Conservation (phyloP, 129 eudicot species). For the Flaveria brownii region DNA sequence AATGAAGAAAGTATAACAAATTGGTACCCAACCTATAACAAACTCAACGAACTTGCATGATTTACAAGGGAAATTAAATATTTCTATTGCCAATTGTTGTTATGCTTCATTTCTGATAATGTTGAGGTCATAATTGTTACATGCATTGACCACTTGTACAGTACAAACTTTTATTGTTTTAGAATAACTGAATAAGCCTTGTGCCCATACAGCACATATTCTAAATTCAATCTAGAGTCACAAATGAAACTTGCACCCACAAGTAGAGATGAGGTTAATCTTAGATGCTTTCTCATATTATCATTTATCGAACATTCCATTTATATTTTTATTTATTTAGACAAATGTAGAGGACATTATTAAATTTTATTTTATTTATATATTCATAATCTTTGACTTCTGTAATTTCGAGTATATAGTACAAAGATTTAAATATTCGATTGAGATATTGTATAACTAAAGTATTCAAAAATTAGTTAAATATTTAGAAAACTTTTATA, state of each 20-base stretch:
- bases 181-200: neutral
- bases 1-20: neutral
- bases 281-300: neutral
- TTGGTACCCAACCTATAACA: neutral
- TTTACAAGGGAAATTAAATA: neutral
- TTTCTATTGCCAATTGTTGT: neutral
- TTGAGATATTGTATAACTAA: neutral
- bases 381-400: no score
- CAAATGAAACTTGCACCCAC: slow-evolving; percentile 7
- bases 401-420: no score
- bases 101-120: slow-evolving; percentile 3
- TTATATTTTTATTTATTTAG: slow-evolving; percentile 13
- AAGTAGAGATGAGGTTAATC: slow-evolving; percentile 3
- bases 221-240: slow-evolving; percentile 3
- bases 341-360: neutral
- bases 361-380: no score
- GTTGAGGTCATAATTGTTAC: neutral
- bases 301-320: slow-evolving; percentile 5
- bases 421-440: no score
- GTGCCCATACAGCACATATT: slow-evolving; percentile 11
- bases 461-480: neutral
- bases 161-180: slow-evolving; percentile 13
- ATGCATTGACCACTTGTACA: slow-evolving; percentile 14
- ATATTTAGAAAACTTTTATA: neutral
- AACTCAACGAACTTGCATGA: neutral